Conservation (phyloP, 192 early-diverging fungal species). For the Entophlyctis helioformis region DNA sequence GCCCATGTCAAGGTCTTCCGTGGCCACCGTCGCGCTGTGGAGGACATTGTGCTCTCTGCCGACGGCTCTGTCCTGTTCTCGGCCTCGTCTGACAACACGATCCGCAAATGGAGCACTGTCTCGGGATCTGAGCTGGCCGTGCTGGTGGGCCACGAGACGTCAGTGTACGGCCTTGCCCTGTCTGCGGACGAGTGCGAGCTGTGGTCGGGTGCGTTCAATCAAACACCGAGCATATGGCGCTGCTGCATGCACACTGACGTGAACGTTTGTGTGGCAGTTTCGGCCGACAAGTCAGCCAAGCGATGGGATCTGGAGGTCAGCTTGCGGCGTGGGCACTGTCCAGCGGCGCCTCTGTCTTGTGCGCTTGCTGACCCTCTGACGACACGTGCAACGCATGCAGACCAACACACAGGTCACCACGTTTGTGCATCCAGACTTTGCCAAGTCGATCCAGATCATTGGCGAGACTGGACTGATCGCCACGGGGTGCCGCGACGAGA, state of each 20-base stretch:
- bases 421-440: conserved; percentile 71
- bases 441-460: conserved; percentile 47
- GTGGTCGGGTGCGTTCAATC: conserved; percentile 65
- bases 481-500: conserved; percentile 77
- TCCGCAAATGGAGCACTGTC: conserved; percentile 49
- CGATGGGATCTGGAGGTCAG: conserved; percentile 79
- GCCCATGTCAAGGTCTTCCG: conserved; percentile 22
- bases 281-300: conserved; percentile 82
- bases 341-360: neutral
- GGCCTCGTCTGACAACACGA: conserved; percentile 49
- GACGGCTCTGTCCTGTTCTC: conserved; percentile 39
- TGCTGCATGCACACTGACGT: neutral
- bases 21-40: conserved; percentile 28
- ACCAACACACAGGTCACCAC: too few relatives aligned
- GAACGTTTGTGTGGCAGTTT: conserved; percentile 33
- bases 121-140: conserved; percentile 31
- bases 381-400: too few relatives aligned
- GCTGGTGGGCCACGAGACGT: conserved; percentile 67
- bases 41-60: conserved; percentile 30
- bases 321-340: too few relatives aligned
- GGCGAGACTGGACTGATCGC: conserved; percentile 59
- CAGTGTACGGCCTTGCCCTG: conserved; percentile 51
- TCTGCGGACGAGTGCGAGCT: conserved; percentile 41
- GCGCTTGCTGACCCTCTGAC: too few relatives aligned
- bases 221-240: too few relatives aligned